Conservation (phyloP, 768 basidiomycete species). For the Amyloporia xantha region DNA sequence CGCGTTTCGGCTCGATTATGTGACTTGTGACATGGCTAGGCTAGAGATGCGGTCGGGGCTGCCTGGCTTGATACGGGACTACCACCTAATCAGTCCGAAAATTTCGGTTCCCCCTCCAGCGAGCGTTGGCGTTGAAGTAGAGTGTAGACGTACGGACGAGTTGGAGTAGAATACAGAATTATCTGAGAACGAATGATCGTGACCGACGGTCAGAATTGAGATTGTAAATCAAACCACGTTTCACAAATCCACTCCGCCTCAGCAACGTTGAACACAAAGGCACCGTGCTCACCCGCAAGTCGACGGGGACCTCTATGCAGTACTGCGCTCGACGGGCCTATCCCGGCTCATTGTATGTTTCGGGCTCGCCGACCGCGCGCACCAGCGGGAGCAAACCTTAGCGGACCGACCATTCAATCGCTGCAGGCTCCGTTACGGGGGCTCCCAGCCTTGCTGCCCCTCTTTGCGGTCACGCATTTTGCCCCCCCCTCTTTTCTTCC, state of each 20-base stretch:
- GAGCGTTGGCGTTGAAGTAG: too few species aligned
- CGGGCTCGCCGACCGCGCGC: slow-evolving; percentile 17
- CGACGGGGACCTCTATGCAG: slow-evolving; percentile 1
- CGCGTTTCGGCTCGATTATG: slow-evolving; percentile 14
- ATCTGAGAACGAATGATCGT: too few species aligned
- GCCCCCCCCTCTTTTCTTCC: slow-evolving; percentile 7
- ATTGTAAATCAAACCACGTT: neutral
- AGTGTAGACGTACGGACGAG: too few species aligned
- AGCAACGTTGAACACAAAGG: too few species aligned
- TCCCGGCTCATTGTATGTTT: slow-evolving; percentile 9
- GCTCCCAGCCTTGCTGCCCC: slow-evolving; percentile 13
- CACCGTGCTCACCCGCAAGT: neutral
- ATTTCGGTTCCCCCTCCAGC: neutral
- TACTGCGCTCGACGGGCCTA: neutral
- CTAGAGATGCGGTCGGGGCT: neutral
- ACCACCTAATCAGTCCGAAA: neutral
- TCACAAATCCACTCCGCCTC: neutral
- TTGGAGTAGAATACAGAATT: too few species aligned
- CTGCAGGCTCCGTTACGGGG: slow-evolving; percentile 5
- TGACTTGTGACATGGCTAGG: slow-evolving; percentile 9
- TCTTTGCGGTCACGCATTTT: slow-evolving; percentile 11
- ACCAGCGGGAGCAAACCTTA: slow-evolving; percentile 32
- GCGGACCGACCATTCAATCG: slow-evolving; percentile 18
- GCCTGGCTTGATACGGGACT: neutral
- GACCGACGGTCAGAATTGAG: neutral